Conservation (phyloP, 495 filamentous ascomycete species). For the Xylaria castorea region DNA sequence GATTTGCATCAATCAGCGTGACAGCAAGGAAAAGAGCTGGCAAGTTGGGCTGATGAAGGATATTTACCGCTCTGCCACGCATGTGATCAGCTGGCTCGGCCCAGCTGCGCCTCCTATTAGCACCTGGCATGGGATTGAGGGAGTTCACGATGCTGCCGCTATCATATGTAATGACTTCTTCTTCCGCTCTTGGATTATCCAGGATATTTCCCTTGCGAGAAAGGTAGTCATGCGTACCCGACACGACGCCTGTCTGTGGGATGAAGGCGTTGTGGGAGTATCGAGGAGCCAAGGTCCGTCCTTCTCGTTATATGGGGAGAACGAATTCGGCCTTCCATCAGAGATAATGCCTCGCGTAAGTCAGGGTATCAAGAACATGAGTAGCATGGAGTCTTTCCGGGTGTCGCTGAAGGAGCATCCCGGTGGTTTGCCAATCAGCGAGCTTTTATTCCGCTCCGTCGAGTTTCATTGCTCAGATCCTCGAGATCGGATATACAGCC, state of each 20-base stretch:
- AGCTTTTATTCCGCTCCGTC: background rate
- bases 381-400: background rate
- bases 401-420: background rate
- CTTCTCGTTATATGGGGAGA: background rate
- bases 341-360: background rate
- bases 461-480: background rate
- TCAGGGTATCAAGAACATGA: background rate
- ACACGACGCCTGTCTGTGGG: background rate
- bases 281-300: background rate
- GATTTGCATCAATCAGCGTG: background rate
- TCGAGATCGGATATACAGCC: background rate
- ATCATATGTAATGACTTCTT: background rate
- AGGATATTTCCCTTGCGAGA: background rate
- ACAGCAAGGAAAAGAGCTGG: background rate
- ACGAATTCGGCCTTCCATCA: background rate
- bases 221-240: background rate
- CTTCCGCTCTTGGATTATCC: background rate
- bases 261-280: background rate
- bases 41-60: background rate
- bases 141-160: background rate
- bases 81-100: background rate
- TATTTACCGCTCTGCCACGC: background rate
- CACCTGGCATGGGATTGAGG: background rate
- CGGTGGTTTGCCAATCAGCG: background rate
- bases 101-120: background rate